These are phyloP conservation scores for Platismatia glauca DNA, from an alignment of 495 filamentous ascomycete species.

Conservation along the genomic window DNA sequence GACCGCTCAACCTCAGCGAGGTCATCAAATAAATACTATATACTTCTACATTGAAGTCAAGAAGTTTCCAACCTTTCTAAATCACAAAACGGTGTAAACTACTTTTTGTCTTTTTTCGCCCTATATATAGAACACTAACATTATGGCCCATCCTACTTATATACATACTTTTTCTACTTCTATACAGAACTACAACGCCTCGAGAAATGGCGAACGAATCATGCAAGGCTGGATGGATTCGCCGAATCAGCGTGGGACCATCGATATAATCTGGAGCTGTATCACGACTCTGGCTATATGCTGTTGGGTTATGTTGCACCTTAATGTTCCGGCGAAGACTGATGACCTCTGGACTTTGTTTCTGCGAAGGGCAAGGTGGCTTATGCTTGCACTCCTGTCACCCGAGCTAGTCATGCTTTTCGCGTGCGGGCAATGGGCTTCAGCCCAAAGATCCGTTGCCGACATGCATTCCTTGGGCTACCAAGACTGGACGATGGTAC, in stretches of 20 bases:
- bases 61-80: background rate
- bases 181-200: background rate
- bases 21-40: too few species aligned
- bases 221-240: slow-evolving; percentile 19
- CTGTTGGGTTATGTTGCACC: slow-evolving; percentile 24
- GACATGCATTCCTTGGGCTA: slow-evolving; percentile 21
- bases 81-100: background rate
- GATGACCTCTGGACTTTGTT: slow-evolving; percentile 19
- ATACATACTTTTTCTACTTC: background rate
- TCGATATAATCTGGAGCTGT: slow-evolving; percentile 31
- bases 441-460: slow-evolving; percentile 16
- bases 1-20: background rate
- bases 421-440: slow-evolving; percentile 23
- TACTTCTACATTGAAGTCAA: background rate
- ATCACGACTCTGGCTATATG: slow-evolving; percentile 27
- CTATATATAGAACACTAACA: background rate
- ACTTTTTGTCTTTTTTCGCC: background rate
- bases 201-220: too few species aligned
- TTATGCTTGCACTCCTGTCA: slow-evolving; percentile 24
- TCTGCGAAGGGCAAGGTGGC: slow-evolving; percentile 24
- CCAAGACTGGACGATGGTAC: slow-evolving; percentile 29
- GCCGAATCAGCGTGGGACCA: slow-evolving; percentile 27
- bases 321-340: slow-evolving; percentile 28
- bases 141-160: background rate
- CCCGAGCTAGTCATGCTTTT: slow-evolving; percentile 28